Evolutionary conservation across 2,329 filamentous ascomycete species (phyloP).

Genomic region (Fusarium multiceps): DNA sequence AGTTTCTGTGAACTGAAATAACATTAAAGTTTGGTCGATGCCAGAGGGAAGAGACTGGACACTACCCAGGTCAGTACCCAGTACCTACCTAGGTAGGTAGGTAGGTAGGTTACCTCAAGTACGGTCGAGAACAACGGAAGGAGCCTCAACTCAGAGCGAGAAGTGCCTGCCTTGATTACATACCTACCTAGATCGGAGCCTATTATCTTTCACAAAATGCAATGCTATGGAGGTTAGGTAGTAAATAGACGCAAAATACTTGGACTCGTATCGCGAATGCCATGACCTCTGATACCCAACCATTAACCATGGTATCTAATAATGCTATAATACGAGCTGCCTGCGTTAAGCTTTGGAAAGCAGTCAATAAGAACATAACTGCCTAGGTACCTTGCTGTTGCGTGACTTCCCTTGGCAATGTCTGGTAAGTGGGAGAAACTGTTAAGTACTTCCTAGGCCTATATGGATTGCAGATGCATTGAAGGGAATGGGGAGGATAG

Average conservation of each 20-base stretch:
- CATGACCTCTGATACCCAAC: background rate
- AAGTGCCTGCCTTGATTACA: background rate
- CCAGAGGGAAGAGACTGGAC: constrained; percentile 1
- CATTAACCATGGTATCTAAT: background rate
- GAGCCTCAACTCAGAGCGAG: background rate
- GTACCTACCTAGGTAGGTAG: background rate
- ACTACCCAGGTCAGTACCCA: background rate
- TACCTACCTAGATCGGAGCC: background rate
- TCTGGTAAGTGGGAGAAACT: background rate
- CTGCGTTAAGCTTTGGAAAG: background rate
- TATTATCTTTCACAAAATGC: background rate
- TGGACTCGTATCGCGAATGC: background rate
- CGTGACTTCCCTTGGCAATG: background rate
- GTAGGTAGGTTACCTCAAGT: background rate
- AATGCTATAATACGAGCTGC: background rate
- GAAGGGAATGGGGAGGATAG: background rate
- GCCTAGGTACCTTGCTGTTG: background rate
- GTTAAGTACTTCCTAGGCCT: background rate
- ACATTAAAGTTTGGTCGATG: background rate
- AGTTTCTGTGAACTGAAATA: background rate
- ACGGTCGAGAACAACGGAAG: background rate
- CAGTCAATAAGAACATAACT: background rate
- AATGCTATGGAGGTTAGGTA: background rate
- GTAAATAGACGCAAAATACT: background rate
- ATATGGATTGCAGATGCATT: background rate